Conservation (phyloP, 192 early-diverging fungal species). For the Piromyces sp. region DNA sequence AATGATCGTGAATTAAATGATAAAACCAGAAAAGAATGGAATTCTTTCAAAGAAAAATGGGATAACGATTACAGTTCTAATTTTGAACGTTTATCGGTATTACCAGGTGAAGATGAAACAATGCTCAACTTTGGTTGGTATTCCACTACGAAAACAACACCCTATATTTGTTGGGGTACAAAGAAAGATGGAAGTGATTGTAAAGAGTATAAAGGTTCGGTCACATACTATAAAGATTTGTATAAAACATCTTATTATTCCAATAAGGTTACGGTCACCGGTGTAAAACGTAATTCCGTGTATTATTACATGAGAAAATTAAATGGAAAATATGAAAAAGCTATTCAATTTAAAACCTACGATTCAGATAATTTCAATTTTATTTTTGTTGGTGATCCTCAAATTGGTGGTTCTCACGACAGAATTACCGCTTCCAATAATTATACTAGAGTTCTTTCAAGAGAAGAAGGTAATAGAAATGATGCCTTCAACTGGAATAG, state of each 20-base stretch:
- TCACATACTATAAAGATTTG: neutral
- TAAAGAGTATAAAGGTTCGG: neutral
- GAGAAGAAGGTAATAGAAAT: neutral
- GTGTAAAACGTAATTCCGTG: neutral
- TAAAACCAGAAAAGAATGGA: neutral
- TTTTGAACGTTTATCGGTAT: neutral
- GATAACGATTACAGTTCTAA: neutral
- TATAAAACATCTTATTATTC: neutral
- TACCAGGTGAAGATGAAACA: neutral
- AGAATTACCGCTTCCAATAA: neutral
- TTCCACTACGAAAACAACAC: neutral
- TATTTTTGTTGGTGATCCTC: neutral
- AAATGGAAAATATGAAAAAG: neutral
- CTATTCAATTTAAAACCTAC: neutral
- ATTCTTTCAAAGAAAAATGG: neutral
- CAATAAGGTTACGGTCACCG: neutral
- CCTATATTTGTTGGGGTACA: neutral
- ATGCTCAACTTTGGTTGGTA: neutral
- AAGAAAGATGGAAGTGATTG: neutral
- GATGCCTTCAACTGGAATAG: neutral
- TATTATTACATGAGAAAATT: neutral
- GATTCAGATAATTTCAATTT: neutral
- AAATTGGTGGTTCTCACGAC: neutral
- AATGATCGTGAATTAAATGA: neutral
- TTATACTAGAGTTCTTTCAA: neutral